These are phyloP conservation scores for Aureobasidium sp. DNA, from an alignment of 2,329 filamentous ascomycete genomes.

Conservation along the genomic window DNA sequence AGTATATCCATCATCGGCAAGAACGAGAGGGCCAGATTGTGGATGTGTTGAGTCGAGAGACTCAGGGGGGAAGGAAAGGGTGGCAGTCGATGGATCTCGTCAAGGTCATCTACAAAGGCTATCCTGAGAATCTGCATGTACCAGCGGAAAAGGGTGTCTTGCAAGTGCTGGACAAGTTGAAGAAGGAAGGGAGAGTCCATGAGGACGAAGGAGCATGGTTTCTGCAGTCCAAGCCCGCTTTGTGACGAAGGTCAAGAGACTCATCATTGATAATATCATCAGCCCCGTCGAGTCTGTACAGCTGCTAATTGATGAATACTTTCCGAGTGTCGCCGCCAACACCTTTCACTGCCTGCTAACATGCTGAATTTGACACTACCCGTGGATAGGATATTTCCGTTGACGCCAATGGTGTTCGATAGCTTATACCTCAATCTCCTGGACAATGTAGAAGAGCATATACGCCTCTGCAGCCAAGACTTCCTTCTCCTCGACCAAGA, in stretches of 20 bases:
- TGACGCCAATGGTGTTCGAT: not conserved
- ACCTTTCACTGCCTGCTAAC: not conserved
- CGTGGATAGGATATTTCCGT: not conserved
- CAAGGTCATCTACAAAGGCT: slow-evolving; percentile 75
- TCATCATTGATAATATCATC: not conserved
- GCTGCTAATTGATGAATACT: not conserved
- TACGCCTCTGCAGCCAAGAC: slow-evolving; percentile 84
- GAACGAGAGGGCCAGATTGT: slow-evolving; percentile 74
- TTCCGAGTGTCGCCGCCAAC: not conserved
- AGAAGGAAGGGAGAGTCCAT: slow-evolving; percentile 55
- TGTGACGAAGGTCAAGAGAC: not conserved
- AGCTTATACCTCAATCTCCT: slow-evolving; percentile 18
- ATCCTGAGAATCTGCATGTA: slow-evolving; percentile 65
- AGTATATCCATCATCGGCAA: slow-evolving; percentile 78
- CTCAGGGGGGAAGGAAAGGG: slow-evolving; percentile 18
- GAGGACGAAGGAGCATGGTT: slow-evolving; percentile 6
- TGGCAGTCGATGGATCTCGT: slow-evolving; percentile 78
- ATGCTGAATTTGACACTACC: not conserved
- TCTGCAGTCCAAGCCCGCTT: slow-evolving; percentile 6
- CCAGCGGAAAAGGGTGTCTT: slow-evolving; percentile 70
- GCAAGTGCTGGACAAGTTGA: slow-evolving; percentile 74
- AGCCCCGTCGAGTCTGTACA: not conserved
- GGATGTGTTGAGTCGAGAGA: slow-evolving; percentile 46
- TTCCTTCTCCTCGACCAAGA: slow-evolving; percentile 73
- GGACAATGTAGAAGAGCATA: slow-evolving; percentile 66